A percentile compares a stretch with the other conserved stretches of the same genome.
Evolutionary conservation across 1,284 basidiomycete species (phyloP).

Genomic region (Retiboletus fuscus): DNA sequence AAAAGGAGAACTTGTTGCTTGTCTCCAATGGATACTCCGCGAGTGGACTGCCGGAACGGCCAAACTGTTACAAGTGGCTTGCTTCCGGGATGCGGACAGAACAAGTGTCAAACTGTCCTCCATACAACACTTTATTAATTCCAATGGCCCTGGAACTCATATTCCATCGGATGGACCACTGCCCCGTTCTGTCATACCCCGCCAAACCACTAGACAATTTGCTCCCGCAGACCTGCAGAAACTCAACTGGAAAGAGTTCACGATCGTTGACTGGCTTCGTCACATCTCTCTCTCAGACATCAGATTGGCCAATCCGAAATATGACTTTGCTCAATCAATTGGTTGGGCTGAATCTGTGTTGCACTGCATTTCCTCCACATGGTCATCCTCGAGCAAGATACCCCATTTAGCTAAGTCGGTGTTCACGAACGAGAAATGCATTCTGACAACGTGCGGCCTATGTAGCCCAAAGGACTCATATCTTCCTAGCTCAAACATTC

Average conservation of each 20-base stretch:
- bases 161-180: conserved; percentile 73
- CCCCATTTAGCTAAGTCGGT: conserved; percentile 61
- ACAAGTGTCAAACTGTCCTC: conserved; percentile 60
- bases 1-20: conserved; percentile 79
- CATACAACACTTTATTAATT: conserved; percentile 79
- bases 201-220: conserved; percentile 71
- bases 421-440: conserved; percentile 72
- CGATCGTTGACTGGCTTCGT: conserved; percentile 78
- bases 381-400: conserved; percentile 62
- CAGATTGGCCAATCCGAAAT: conserved; percentile 56
- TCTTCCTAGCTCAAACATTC: conserved; percentile 86
- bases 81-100: conserved; percentile 57
- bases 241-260: conserved; percentile 86
- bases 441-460: conserved; percentile 86
- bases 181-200: conserved; percentile 80
- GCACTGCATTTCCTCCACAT: conserved; percentile 73
- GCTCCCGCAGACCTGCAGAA: conserved; percentile 64
- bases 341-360: conserved; percentile 87
- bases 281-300: conserved; percentile 68
- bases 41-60: conserved; percentile 56
- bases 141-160: neutral
- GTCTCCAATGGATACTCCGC: conserved; percentile 79
- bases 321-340: conserved; percentile 74
- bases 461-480: conserved; percentile 81
- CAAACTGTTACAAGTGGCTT: conserved; percentile 70